These are phyloP conservation scores for Mycena capillaripes DNA, from an alignment of 768 basidiomycete species.

Conservation along the genomic window DNA sequence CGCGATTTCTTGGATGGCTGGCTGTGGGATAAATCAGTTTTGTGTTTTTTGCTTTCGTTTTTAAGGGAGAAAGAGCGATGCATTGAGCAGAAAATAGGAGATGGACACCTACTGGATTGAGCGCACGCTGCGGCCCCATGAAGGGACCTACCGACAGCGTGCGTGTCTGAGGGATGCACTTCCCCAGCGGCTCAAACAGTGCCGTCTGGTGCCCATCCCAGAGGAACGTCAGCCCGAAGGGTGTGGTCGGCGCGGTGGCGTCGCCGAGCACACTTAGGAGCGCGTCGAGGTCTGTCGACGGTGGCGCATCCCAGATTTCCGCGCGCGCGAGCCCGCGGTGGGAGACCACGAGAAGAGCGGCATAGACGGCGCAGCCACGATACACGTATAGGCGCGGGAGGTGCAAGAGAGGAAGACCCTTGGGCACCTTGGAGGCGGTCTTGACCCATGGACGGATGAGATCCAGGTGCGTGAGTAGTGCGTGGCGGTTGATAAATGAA, in stretches of 20 bases:
- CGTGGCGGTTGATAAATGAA: conserved; percentile 16
- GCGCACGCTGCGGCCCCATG: neutral
- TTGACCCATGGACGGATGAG: conserved; percentile 8
- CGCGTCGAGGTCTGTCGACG: neutral
- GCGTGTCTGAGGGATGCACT: conserved; percentile 2
- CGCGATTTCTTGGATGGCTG: neutral
- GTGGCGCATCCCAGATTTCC: conserved; percentile 14
- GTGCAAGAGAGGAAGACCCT: neutral
- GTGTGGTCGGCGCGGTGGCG: neutral
- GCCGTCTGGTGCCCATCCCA: conserved; percentile 17
- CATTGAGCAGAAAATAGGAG: neutral
- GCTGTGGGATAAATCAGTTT: neutral
- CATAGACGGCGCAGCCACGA: conserved; percentile 20
- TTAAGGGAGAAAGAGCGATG: neutral
- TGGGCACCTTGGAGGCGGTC: neutral
- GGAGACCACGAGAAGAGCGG: neutral
- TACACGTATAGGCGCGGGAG: conserved; percentile 6
- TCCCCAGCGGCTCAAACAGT: conserved; percentile 4
- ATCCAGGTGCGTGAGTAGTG: conserved; percentile 23
- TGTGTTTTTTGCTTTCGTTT: neutral
- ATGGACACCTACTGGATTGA: neutral
- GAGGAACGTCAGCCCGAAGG: conserved; percentile 9
- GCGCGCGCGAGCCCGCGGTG: neutral
- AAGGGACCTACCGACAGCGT: conserved; percentile 5
- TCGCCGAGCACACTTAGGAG: neutral